These are phyloP conservation scores for Leucosporidium scottii DNA, from an alignment of 768 basidiomycete species.

Conservation along the genomic window DNA sequence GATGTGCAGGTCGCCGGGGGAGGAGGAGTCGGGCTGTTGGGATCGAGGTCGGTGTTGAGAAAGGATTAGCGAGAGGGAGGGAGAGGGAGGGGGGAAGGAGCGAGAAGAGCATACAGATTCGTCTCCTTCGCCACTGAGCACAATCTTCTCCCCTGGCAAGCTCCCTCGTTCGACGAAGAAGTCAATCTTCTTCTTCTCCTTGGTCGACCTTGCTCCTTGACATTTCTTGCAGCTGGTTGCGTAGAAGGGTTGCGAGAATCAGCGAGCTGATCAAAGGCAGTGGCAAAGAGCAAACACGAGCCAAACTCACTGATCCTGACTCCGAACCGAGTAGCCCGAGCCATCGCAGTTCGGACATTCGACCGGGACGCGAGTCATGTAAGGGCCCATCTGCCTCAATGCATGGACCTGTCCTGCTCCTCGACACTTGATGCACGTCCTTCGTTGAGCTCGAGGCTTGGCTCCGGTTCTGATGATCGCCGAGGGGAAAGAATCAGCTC, in stretches of 20 bases:
- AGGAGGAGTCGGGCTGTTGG: constrained; percentile 64
- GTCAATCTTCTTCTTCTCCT: constrained; percentile 83
- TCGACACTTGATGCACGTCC: constrained; percentile 68
- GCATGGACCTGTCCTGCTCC: constrained; percentile 55
- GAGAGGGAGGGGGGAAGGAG: constrained; percentile 13
- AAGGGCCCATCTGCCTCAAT: constrained; percentile 9
- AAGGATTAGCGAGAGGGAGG: not conserved
- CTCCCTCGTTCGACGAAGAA: constrained; percentile 82
- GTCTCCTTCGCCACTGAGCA: constrained; percentile 86
- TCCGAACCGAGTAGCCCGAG: constrained; percentile 56
- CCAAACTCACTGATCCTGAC: constrained; percentile 66
- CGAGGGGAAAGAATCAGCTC: not conserved
- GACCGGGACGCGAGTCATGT: constrained; percentile 12
- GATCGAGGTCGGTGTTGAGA: not conserved
- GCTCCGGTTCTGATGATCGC: constrained; percentile 62
- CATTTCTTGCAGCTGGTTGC: constrained; percentile 81
- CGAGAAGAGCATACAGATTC: constrained; percentile 55
- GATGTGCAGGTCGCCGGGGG: constrained; percentile 83
- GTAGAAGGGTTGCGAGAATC: not conserved
- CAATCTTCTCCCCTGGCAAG: constrained; percentile 71
- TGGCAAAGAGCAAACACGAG: too few relatives aligned
- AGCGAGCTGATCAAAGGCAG: too few relatives aligned
- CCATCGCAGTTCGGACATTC: constrained; percentile 67
- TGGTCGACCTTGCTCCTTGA: constrained; percentile 72
- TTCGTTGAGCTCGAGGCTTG: constrained; percentile 73